A percentile compares a stretch with the other conserved stretches of the same genome.
phyloP scores from a whole-genome alignment of 352 stramenopile genomes.

The Globisporangium paddicum region DNA sequence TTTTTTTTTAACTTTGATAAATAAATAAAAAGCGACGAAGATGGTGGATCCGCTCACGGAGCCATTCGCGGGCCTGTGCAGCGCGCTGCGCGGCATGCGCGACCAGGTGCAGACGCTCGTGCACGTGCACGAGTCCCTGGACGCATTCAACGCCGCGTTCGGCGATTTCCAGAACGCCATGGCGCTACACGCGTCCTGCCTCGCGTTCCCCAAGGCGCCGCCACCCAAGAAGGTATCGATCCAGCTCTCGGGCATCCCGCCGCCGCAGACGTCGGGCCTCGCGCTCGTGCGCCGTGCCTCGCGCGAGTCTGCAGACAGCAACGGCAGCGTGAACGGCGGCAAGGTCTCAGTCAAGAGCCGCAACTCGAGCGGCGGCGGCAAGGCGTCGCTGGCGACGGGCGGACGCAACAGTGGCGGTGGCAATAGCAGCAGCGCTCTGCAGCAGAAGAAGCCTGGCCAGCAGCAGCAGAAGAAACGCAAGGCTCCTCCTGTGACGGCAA shows the following conservation, averaged over 20 bases:
- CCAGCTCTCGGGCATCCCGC: constrained; percentile 31
- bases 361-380: constrained; percentile 5
- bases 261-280: constrained; percentile 19
- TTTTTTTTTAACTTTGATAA: not conserved
- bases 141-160: constrained; percentile 72
- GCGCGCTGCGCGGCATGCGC: constrained; percentile 58
- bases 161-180: constrained; percentile 74
- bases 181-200: constrained; percentile 69
- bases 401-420: not conserved
- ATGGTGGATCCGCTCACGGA: constrained; percentile 39
- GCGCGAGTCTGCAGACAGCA: constrained; percentile 14
- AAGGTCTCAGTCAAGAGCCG: not conserved
- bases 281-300: constrained; percentile 8
- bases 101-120: constrained; percentile 62
- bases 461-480: constrained; percentile 17
- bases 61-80: constrained; percentile 54
- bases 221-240: constrained; percentile 16
- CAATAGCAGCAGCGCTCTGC: constrained; percentile 4
- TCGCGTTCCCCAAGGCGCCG: constrained; percentile 43
- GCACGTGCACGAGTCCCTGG: constrained; percentile 63
- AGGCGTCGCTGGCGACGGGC: constrained; percentile 6
- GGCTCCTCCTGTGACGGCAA: constrained; percentile 9
- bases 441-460: constrained; percentile 7
- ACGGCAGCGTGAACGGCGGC: constrained; percentile 3
- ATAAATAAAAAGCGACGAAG: not conserved